Evolutionary conservation across 805 yeast genomes (phyloP).

Genomic region (Saturnispora gosingensis): DNA sequence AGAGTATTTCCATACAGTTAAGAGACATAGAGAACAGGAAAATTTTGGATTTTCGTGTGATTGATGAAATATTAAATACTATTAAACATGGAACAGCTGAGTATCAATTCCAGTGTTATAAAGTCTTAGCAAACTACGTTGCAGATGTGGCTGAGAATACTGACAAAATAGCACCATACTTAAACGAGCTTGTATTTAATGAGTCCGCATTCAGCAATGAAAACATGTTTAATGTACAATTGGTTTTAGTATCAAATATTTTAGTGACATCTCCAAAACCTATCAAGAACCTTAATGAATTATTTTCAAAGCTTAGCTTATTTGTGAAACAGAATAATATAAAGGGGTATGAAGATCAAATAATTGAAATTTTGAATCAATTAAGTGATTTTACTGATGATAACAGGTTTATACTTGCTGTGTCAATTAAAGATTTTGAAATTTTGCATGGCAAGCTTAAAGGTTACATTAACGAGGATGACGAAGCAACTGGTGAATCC

Average conservation of each 20-base stretch:
- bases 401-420: not conserved
- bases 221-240: not conserved
- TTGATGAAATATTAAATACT: not conserved
- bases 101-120: not conserved
- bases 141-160: slow-evolving; percentile 12
- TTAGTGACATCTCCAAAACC: slow-evolving; percentile 2
- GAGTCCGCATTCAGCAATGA: not conserved
- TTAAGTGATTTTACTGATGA: not conserved
- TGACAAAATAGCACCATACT: not conserved
- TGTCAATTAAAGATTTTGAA: not conserved
- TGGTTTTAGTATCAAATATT: slow-evolving; percentile 7
- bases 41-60: not conserved
- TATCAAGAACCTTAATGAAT: not conserved
- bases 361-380: not conserved
- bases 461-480: not conserved
- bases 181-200: not conserved
- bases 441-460: not conserved
- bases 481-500: not conserved
- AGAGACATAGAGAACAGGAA: slow-evolving; percentile 6
- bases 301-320: not conserved
- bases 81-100: not conserved
- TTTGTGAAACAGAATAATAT: not conserved
- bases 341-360: not conserved
- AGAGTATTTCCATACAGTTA: slow-evolving; percentile 2
- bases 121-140: slow-evolving; percentile 14